phyloP scores from a whole-genome alignment of 1,139 yeast species.

The Lodderomyces metapsilosis region DNA sequence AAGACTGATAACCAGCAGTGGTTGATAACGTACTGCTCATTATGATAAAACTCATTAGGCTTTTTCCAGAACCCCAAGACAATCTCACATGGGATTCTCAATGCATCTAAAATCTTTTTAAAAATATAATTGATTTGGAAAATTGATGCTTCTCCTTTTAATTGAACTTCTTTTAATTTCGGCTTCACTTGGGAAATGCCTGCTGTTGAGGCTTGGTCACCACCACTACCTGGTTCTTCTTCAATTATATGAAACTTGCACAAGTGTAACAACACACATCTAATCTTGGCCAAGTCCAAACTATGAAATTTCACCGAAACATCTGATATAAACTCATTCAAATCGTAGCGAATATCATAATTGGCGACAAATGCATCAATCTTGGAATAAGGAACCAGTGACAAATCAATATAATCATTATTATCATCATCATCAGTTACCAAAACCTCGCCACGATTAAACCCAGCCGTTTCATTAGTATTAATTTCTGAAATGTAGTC shows the following conservation, averaged over 20 bases:
- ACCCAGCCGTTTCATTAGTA: conserved; percentile 35
- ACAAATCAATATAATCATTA: conserved; percentile 18
- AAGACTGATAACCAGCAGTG: conserved; percentile 88
- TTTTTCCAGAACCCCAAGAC: conserved; percentile 82
- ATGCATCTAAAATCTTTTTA: conserved; percentile 66
- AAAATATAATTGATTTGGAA: conserved; percentile 77
- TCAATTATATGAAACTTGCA: conserved; percentile 40
- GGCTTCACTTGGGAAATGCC: conserved; percentile 44
- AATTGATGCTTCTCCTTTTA: conserved; percentile 50
- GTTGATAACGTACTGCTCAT: conserved; percentile 59
- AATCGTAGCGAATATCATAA: conserved; percentile 30
- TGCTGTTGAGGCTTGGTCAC: conserved; percentile 16
- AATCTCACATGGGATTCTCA: conserved; percentile 72
- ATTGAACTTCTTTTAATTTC: conserved; percentile 35
- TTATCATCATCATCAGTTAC: conserved; percentile 11
- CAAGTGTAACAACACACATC: conserved; percentile 41
- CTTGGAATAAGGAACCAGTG: conserved; percentile 19
- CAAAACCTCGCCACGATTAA: conserved; percentile 14
- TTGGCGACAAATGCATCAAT: conserved; percentile 33
- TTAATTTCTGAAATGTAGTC: conserved; percentile 55
- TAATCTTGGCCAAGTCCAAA: conserved; percentile 35
- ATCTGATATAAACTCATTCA: conserved; percentile 47
- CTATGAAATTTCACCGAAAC: conserved; percentile 40
- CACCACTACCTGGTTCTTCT: conserved; percentile 25
- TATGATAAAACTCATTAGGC: conserved; percentile 59